These are phyloP conservation scores for Sporothrix globosa DNA, from an alignment of 2,329 filamentous ascomycete species.

Conservation along the genomic window DNA sequence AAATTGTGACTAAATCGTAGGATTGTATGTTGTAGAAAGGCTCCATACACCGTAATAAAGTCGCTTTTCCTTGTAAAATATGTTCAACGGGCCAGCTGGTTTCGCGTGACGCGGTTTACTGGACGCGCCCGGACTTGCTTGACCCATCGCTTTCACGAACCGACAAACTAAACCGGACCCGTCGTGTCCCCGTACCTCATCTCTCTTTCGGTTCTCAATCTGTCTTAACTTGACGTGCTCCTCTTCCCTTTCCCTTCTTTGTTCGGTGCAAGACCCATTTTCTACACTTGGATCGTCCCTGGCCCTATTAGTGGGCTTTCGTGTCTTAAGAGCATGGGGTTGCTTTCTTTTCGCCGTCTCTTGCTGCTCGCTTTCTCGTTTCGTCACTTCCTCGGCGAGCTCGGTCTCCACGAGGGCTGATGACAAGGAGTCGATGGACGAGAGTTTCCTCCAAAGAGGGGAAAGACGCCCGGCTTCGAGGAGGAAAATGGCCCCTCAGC, in stretches of 20 bases:
- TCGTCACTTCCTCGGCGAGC: no score
- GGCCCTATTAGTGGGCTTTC: conserved; percentile 26
- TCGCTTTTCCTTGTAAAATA: no score
- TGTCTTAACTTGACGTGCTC: background rate
- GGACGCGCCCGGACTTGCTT: background rate
- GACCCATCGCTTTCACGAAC: background rate
- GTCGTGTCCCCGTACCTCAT: conserved; percentile 15
- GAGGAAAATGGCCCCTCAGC: background rate
- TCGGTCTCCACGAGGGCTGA: background rate
- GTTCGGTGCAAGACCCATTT: background rate
- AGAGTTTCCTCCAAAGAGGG: conserved; percentile 4
- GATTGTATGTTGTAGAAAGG: background rate
- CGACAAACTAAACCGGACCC: conserved; percentile 12
- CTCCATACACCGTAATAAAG: no score
- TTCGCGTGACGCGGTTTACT: conserved; percentile 25
- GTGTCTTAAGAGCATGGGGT: conserved; percentile 10
- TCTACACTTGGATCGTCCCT: conserved; percentile 3
- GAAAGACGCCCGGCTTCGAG: background rate
- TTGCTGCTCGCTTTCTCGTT: background rate
- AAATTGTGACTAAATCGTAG: background rate
- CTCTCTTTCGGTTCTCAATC: background rate
- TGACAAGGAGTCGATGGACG: background rate
- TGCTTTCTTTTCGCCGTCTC: conserved; percentile 3
- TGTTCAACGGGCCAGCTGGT: background rate
- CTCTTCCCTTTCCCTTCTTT: background rate